phyloP scores from a whole-genome alignment of 164 flowering plant species.

The Vitis labrusca region DNA sequence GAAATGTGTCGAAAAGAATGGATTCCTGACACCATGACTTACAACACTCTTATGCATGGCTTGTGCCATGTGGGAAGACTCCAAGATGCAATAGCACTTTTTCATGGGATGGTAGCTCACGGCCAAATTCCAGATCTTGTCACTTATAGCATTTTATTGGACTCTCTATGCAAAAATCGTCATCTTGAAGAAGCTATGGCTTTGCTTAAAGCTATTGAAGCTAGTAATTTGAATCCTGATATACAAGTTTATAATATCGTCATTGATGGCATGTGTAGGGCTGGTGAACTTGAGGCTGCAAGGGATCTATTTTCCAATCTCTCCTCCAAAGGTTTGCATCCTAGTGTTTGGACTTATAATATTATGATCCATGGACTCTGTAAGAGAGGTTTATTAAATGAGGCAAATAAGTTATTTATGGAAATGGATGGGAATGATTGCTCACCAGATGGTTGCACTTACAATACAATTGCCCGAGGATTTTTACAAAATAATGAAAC shows the following conservation, averaged over 20 bases:
- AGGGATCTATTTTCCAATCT: conserved; percentile 4
- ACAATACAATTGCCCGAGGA: conserved; percentile 10
- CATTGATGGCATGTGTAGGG: conserved; percentile 7
- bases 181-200: not conserved
- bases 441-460: conserved; percentile 17
- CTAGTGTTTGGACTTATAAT: conserved; percentile 9
- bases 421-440: conserved; percentile 21
- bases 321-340: conserved; percentile 1
- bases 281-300: conserved; percentile 2
- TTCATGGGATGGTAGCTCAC: not conserved
- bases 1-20: not conserved
- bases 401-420: conserved; percentile 14
- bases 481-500: not conserved
- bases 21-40: not conserved
- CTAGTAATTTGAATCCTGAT: not conserved
- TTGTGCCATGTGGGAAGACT: conserved; percentile 2
- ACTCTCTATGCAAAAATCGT: conserved; percentile 2
- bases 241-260: not conserved
- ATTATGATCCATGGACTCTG: conserved; percentile 22
- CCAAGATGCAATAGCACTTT: not conserved
- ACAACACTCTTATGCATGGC: conserved; percentile 3
- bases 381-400: conserved; percentile 8
- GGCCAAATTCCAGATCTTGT: conserved; percentile 1
- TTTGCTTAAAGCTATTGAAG: not conserved
- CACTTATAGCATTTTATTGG: conserved; percentile 2